These are phyloP conservation scores for Pisolithus sp. DNA, from an alignment of 768 basidiomycete species.

Conservation along the genomic window DNA sequence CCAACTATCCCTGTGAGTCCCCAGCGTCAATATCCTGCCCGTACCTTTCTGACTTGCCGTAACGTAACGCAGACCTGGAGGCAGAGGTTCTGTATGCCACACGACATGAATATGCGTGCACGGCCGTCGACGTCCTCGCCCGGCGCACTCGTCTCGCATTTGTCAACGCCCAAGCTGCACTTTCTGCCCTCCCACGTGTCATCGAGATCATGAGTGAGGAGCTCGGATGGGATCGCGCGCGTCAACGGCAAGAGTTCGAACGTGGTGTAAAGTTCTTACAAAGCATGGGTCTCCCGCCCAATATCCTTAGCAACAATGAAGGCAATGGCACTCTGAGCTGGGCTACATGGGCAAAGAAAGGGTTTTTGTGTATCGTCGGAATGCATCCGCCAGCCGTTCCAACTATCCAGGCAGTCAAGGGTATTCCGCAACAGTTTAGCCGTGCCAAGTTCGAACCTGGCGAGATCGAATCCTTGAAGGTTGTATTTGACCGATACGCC, in stretches of 20 bases:
- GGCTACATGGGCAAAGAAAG: constrained; percentile 13
- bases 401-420: not conserved
- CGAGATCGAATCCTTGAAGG: constrained; percentile 38
- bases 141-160: constrained; percentile 91
- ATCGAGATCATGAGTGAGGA: constrained; percentile 90
- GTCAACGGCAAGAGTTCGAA: constrained; percentile 54
- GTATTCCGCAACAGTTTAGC: constrained; percentile 30
- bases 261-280: constrained; percentile 60
- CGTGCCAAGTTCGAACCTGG: constrained; percentile 50
- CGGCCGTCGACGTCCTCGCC: constrained; percentile 89
- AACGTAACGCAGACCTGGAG: constrained; percentile 67
- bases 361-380: constrained; percentile 20
- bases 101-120: constrained; percentile 85
- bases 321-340: constrained; percentile 17
- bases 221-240: constrained; percentile 63
- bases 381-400: constrained; percentile 2
- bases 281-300: constrained; percentile 79
- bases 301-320: constrained; percentile 27
- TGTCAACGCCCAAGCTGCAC: constrained; percentile 82
- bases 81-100: constrained; percentile 89
- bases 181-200: constrained; percentile 78
- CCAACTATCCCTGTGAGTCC: constrained; percentile 68
- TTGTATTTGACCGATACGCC: constrained; percentile 26
- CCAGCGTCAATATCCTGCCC: not conserved
- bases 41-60: not conserved